These are phyloP conservation scores for Babesia sp. DNA, from an alignment of 169 alveolate genomes.

Conservation along the genomic window DNA sequence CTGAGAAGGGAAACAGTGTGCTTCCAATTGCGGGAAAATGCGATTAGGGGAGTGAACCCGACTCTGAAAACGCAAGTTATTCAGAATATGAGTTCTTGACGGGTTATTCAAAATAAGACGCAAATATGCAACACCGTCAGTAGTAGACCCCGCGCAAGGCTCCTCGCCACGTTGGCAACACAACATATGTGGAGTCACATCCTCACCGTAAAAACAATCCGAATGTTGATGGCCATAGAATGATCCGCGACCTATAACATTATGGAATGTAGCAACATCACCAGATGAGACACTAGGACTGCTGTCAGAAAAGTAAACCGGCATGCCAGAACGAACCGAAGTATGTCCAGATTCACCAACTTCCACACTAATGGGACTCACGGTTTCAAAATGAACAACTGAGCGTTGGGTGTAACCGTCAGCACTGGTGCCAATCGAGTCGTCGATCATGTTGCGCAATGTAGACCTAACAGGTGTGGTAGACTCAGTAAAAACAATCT, in stretches of 20 bases:
- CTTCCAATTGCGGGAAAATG: conserved; percentile 8
- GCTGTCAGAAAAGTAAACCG: conserved; percentile 4
- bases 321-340: not conserved
- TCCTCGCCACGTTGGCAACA: not conserved
- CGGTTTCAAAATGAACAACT: not conserved
- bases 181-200: not conserved
- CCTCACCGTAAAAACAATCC: conserved; percentile 2
- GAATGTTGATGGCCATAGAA: not conserved
- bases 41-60: not conserved
- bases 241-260: not conserved
- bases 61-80: conserved; percentile 22
- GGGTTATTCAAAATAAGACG: conserved; percentile 33
- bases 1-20: not conserved
- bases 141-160: not conserved
- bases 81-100: conserved; percentile 6
- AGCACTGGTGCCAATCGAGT: conserved; percentile 4
- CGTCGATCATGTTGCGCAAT: conserved; percentile 4
- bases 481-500: not conserved
- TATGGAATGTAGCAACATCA: not conserved
- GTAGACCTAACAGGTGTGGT: conserved; percentile 7
- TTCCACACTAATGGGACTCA: not conserved
- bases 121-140: conserved; percentile 22
- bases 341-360: not conserved
- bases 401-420: conserved; percentile 1
- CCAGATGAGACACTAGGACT: not conserved